These are phyloP conservation scores for Colletotrichum sp. DNA, from an alignment of 2,329 filamentous ascomycete genomes.

Conservation along the genomic window DNA sequence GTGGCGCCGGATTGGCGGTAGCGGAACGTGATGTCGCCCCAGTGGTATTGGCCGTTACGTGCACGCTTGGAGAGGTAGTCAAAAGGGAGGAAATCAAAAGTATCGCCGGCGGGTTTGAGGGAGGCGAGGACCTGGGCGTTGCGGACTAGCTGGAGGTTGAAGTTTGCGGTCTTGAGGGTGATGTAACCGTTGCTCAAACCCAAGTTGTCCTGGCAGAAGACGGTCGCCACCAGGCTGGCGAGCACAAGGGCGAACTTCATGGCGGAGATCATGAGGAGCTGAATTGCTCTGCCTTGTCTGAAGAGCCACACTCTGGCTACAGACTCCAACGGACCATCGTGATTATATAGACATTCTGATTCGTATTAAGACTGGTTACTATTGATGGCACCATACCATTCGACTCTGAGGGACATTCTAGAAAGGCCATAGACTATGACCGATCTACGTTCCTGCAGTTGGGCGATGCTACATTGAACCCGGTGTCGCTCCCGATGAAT, in stretches of 20 bases:
- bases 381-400: not conserved
- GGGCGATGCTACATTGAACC: not conserved
- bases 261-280: not conserved
- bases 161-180: conserved; percentile 43
- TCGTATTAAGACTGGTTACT: rapidly evolving
- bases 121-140: conserved; percentile 55
- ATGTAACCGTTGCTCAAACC: conserved; percentile 45
- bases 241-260: not conserved
- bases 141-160: conserved; percentile 45
- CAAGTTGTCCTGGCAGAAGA: conserved; percentile 33
- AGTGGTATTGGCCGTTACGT: conserved; percentile 61
- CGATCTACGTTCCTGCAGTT: not conserved
- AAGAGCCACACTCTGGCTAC: not conserved
- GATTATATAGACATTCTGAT: not conserved
- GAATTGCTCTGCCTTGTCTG: not conserved
- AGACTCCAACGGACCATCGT: not conserved
- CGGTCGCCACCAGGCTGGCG: not conserved
- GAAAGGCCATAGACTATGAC: not conserved
- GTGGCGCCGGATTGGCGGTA: conserved; percentile 48
- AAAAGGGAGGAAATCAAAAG: conserved; percentile 61
- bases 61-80: conserved; percentile 53
- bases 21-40: conserved; percentile 61
- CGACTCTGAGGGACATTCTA: not conserved
- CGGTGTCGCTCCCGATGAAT: not conserved
- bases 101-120: conserved; percentile 40